Conservation (phyloP, 1,284 basidiomycete genomes). For the Tetrapyrgos nigripes region DNA sequence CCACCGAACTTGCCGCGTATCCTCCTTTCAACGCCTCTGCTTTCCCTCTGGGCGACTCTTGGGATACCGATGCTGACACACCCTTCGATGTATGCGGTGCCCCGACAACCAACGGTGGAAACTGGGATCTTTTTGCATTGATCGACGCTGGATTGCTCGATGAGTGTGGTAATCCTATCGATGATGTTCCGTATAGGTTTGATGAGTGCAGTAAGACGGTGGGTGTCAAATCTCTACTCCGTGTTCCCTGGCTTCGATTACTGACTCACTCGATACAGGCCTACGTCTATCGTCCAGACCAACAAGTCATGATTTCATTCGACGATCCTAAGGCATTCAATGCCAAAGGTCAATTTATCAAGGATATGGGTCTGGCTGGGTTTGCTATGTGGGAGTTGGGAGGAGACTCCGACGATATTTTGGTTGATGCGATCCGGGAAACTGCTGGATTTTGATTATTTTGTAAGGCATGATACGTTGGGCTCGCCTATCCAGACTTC, state of each 20-base stretch:
- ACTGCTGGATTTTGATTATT: too few relatives aligned
- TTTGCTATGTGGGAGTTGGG: slow-evolving; percentile 62
- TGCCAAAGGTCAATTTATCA: too few relatives aligned
- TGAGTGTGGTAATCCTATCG: slow-evolving; percentile 20
- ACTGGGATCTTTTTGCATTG: too few relatives aligned
- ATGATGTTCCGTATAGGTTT: too few relatives aligned
- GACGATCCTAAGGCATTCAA: slow-evolving; percentile 50
- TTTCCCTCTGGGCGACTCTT: slow-evolving; percentile 13
- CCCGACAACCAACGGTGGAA: too few relatives aligned
- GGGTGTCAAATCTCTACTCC: slow-evolving; percentile 31
- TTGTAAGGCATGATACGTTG: too few relatives aligned
- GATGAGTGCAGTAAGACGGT: slow-evolving; percentile 80
- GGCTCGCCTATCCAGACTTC: too few relatives aligned
- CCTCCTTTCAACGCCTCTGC: slow-evolving; percentile 11
- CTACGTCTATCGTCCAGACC: too few relatives aligned
- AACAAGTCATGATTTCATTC: slow-evolving; percentile 65
- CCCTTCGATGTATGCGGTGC: too few relatives aligned
- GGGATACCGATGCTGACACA: slow-evolving; percentile 13
- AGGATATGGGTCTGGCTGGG: too few relatives aligned
- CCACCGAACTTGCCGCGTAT: slow-evolving; percentile 5
- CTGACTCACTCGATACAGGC: slow-evolving; percentile 46
- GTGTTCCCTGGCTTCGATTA: not conserved
- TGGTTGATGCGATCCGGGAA: slow-evolving; percentile 52
- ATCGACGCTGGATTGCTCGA: too few relatives aligned
- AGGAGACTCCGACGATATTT: slow-evolving; percentile 55